phyloP scores from a whole-genome alignment of 192 early-diverging fungal species.

The Umbelopsis ramanniana region DNA sequence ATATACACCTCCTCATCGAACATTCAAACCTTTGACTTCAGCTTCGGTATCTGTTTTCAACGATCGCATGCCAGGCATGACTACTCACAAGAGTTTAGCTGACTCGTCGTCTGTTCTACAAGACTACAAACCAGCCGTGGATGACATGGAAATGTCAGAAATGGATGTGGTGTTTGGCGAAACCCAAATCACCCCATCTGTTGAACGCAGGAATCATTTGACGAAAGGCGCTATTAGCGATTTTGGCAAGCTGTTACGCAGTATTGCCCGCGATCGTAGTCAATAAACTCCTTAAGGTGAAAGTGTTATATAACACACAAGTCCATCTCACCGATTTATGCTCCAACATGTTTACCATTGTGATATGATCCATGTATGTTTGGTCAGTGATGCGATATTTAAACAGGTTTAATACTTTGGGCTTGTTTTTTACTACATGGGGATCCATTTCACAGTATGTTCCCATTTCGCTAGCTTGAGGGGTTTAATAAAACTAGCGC shows the following conservation, averaged over 20 bases:
- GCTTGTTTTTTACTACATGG: no score
- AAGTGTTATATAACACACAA: background rate
- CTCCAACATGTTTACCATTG: background rate
- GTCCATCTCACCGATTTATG: background rate
- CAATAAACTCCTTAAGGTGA: constrained; percentile 5
- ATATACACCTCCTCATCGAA: constrained; percentile 14
- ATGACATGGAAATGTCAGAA: constrained; percentile 24
- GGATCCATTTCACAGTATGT: no score
- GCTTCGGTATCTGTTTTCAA: constrained; percentile 27
- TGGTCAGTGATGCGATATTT: no score
- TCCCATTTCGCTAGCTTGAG: no score
- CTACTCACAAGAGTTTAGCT: constrained; percentile 9
- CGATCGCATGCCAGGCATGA: constrained; percentile 29
- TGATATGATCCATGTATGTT: background rate
- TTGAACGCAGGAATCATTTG: constrained; percentile 18
- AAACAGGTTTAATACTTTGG: no score
- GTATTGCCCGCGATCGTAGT: constrained; percentile 17
- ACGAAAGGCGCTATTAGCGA: constrained; percentile 20
- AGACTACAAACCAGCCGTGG: background rate
- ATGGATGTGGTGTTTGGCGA: constrained; percentile 30
- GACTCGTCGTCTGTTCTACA: background rate
- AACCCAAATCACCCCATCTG: background rate
- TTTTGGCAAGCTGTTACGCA: constrained; percentile 19
- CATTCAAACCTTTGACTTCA: background rate
- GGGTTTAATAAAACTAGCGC: no score